phyloP scores from a whole-genome alignment of 306 rosid genomes.

The Castanea crenata region DNA sequence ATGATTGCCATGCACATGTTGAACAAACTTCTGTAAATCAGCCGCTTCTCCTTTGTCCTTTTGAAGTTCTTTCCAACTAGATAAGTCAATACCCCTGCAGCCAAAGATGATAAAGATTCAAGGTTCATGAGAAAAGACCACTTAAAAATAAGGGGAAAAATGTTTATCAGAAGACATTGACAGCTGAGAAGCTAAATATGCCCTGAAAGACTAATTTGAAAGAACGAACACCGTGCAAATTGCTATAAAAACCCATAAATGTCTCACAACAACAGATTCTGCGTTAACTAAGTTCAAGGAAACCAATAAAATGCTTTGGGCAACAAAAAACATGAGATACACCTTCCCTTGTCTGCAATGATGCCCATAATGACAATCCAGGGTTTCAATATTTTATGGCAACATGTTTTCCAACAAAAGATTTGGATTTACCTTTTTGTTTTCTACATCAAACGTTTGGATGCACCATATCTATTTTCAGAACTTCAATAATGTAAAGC shows the following conservation, averaged over 20 bases:
- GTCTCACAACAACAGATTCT: neutral
- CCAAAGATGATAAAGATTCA: slow-evolving; percentile 12
- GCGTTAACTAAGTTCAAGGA: neutral
- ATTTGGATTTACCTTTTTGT: neutral
- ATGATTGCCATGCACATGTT: slow-evolving; percentile 85
- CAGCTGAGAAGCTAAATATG: neutral
- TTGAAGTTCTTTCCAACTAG: slow-evolving; percentile 77
- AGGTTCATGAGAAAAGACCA: neutral
- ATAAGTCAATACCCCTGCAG: slow-evolving; percentile 79
- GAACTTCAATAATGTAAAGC: neutral
- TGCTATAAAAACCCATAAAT: neutral
- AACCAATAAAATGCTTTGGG: neutral
- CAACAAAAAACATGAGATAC: neutral
- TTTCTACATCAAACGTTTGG: neutral
- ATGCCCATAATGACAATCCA: neutral
- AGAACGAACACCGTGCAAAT: neutral
- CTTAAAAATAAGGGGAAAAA: too few relatives aligned
- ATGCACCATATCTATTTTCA: neutral
- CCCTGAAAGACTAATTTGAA: neutral
- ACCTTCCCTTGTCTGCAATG: neutral
- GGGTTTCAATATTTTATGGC: neutral
- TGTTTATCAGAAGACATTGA: neutral
- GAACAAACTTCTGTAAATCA: slow-evolving; percentile 72
- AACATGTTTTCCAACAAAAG: neutral
- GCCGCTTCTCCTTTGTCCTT: slow-evolving; percentile 64